These are phyloP conservation scores for Collariella sp. DNA, from an alignment of 495 filamentous ascomycete genomes.

Conservation along the genomic window DNA sequence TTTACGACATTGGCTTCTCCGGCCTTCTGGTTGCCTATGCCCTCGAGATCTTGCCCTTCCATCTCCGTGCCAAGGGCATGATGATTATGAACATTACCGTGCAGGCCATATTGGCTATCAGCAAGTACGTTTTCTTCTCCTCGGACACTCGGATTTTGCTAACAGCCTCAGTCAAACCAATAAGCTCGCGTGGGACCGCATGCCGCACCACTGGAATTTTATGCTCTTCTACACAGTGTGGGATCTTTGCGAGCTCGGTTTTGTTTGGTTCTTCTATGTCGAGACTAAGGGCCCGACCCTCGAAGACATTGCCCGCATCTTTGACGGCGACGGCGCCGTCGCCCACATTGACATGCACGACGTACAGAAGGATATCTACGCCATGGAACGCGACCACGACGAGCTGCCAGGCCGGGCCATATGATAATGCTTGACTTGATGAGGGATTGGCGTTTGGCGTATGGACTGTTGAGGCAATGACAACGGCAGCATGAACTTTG, in stretches of 20 bases:
- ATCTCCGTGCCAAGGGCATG: conserved; percentile 62
- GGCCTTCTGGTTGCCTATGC: conserved; percentile 57
- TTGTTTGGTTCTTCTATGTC: conserved; percentile 60
- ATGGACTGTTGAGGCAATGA: neutral
- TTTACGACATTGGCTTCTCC: conserved; percentile 53
- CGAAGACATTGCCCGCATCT: conserved; percentile 53
- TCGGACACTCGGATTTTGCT: neutral
- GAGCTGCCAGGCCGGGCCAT: conserved; percentile 14
- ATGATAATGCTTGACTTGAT: neutral
- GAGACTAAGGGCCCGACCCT: conserved; percentile 58
- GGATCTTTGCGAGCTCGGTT: conserved; percentile 47
- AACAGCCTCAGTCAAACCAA: conserved; percentile 45
- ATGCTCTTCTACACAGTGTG: conserved; percentile 57
- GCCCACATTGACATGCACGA: conserved; percentile 41
- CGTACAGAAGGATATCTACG: conserved; percentile 40
- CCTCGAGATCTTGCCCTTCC: conserved; percentile 59
- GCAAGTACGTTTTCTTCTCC: conserved; percentile 31
- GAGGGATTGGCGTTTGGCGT: neutral
- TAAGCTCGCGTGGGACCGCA: conserved; percentile 49
- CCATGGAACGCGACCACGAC: conserved; percentile 27
- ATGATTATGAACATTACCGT: conserved; percentile 56
- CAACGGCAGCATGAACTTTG: neutral
- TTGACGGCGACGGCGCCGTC: conserved; percentile 50
- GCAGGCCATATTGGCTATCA: conserved; percentile 51
- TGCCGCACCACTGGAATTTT: conserved; percentile 51